Conservation (phyloP, 108 stramenopile species). For the Cyclotella cryptica region DNA sequence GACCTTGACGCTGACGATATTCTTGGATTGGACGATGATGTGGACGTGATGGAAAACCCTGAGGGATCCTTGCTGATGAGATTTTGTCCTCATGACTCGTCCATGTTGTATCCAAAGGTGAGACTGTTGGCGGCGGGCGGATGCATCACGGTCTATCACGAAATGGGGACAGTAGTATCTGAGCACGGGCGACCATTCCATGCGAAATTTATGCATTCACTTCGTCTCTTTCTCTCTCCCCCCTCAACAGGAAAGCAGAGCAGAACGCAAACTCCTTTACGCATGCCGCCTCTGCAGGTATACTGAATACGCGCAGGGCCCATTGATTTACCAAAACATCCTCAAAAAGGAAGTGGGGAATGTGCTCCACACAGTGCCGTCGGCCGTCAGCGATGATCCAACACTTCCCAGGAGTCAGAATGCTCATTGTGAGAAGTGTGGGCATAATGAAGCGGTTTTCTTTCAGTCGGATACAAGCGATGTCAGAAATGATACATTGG, state of each 20-base stretch:
- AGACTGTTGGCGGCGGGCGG: conserved; percentile 22
- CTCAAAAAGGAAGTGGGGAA: conserved; percentile 89
- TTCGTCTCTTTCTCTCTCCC: neutral
- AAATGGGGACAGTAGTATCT: neutral
- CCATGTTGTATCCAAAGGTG: conserved; percentile 92
- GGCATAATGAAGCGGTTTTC: conserved; percentile 91
- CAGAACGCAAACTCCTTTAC: conserved; percentile 70
- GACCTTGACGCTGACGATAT: conserved; percentile 75
- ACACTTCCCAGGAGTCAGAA: conserved; percentile 87
- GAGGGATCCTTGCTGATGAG: conserved; percentile 78
- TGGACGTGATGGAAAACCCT: conserved; percentile 9
- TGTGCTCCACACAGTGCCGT: conserved; percentile 81
- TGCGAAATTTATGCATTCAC: neutral
- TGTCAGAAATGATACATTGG: conserved; percentile 81
- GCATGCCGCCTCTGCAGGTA: conserved; percentile 89
- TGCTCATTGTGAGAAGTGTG: conserved; percentile 85
- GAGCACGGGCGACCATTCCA: neutral
- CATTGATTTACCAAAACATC: conserved; percentile 83
- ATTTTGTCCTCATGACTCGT: conserved; percentile 92
- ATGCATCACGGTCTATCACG: too few species aligned
- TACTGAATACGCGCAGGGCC: conserved; percentile 67
- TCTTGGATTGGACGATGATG: conserved; percentile 55
- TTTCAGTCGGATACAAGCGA: conserved; percentile 83
- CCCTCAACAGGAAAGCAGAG: conserved; percentile 73
- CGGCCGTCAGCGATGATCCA: conserved; percentile 86